Evolutionary conservation across 257 asterid genomes (phyloP).

Genomic region (Scutellaria baicalensis): DNA sequence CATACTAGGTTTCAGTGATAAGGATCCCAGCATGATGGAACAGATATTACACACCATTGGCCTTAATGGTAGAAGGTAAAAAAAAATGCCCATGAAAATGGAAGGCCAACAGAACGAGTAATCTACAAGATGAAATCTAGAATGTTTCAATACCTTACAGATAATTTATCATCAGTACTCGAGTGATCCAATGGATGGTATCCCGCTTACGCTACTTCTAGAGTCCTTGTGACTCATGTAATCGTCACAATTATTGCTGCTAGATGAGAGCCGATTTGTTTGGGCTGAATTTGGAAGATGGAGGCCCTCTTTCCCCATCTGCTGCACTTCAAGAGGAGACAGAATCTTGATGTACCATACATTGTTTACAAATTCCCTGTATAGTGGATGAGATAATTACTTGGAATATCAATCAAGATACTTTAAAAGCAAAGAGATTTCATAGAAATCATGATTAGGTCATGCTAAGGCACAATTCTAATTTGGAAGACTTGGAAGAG

Average conservation of each 20-base stretch:
- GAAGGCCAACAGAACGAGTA: slow-evolving; percentile 1
- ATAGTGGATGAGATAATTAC: background rate
- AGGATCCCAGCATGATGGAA: slow-evolving; percentile 6
- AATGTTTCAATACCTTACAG: background rate
- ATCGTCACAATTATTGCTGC: slow-evolving; percentile 40
- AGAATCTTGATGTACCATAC: slow-evolving; percentile 91
- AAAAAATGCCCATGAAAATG: background rate
- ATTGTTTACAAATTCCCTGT: slow-evolving; percentile 83
- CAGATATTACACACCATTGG: slow-evolving; percentile 11
- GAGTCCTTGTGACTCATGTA: slow-evolving; percentile 45
- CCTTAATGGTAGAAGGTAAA: background rate
- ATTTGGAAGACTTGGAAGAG: background rate
- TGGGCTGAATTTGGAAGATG: slow-evolving; percentile 52
- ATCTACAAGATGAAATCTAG: background rate
- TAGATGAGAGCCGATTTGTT: slow-evolving; percentile 32
- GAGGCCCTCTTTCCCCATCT: slow-evolving; percentile 82
- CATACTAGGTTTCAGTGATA: slow-evolving; percentile 8
- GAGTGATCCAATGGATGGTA: slow-evolving; percentile 67
- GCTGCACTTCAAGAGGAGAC: slow-evolving; percentile 88
- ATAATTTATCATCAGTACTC: slow-evolving; percentile 34
- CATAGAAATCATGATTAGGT: too few species aligned
- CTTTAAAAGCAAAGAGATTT: background rate
- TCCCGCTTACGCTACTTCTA: slow-evolving; percentile 46
- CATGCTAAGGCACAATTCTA: background rate
- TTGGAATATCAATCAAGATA: background rate